Evolutionary conservation across 164 flowering plant genomes (phyloP), one percentile per base, ranked within the genome.

Genomic region (Macadamia integrifolia): DNA sequence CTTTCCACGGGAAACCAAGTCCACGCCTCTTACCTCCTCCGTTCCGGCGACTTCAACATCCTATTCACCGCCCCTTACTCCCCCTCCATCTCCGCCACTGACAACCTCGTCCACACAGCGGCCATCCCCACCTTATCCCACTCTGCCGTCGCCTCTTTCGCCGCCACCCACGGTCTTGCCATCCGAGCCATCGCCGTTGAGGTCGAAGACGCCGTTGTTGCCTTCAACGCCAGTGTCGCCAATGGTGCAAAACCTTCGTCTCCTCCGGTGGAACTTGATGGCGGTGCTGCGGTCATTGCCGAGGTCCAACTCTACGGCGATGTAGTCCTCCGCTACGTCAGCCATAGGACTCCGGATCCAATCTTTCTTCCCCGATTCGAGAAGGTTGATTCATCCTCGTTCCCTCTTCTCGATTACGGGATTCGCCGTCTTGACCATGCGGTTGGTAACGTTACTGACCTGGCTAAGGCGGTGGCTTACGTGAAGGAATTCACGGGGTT

Each of bases 21-120:
- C 58, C 95, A 89, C 73, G 91, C 95, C 29, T 91, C 95, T 14
- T 88, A 85, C 60, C 87, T 90, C 62, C 74, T 88, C 77, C 85
- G 84, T 60, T 85, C 95, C 72, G 87, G 84, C 62, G 68, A 84
- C 48, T 85, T 89, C 42, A 12, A 61, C 61, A 82, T 91, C 78
- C 83, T 91, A 69, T 91, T 91, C 85, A 81, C 95, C 40, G 90
- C 97, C 15, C 90, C 97, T 46, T 91, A 91, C 69, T 89, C 97
- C 0, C 86, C 95, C 28, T 72, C 93, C 17, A 66, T 85, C 30
- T 64, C 40, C 40, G 5, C 40, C 40, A 87, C 63, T 53, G 66
- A 65, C 76, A 64, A 58, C 67, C 31, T 66, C 48, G 13, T 69
- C 31, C 11, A 70, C 29, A 68, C 88, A 1, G 82, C 90, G 31